Evolutionary conservation across 306 rosid genomes (phyloP), one percentile per base, ranked within the genome.

Genomic region (Prunus padus): DNA sequence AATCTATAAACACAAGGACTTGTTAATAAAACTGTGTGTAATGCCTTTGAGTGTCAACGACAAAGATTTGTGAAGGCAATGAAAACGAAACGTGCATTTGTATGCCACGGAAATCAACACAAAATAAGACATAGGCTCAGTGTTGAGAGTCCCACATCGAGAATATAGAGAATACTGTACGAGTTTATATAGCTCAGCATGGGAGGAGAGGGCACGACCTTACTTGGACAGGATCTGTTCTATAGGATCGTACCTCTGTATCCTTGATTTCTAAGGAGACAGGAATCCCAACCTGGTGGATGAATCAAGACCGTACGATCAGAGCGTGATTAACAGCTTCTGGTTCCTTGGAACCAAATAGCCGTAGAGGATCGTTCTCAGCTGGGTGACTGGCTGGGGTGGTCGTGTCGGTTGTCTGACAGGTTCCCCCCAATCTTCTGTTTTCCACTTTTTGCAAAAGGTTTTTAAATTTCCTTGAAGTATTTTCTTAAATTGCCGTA

Each of bases 171-270:
- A 23, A 5, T 20, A 13, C 16, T 5, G 8, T 28, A 44, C 9
- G 2, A 1, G 45, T 65, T 6, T 40, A 37, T 11, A 40, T 8
- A 30, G 8, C n/a, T 0, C n/a, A 15, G 8, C n/a, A 14, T 7
- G 1, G 0, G 0, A 16, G 0, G 1, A 18, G 0, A 1, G 4
- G 15, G 0, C 64, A 66, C 78, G 83, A 79, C 74, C 78, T 65
- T 65, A 66, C 78, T 79, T 73, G 79, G 60, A 79, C 79, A 73
- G 74, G 78, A 79, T 72, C 77, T 65, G 77, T 79, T 79, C 77
- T 78, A 71, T 78, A 71, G 82, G 72, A 30, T 47, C 72, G 82
- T 71, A 71, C 42, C 42, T 37, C 9, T 37, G 9, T 37, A 37
- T 37, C 42, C 42, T 37, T 37, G 42, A 7, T 37, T 37, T 77